phyloP scores from a whole-genome alignment of 768 basidiomycete genomes.

The Lentinula boryana region DNA sequence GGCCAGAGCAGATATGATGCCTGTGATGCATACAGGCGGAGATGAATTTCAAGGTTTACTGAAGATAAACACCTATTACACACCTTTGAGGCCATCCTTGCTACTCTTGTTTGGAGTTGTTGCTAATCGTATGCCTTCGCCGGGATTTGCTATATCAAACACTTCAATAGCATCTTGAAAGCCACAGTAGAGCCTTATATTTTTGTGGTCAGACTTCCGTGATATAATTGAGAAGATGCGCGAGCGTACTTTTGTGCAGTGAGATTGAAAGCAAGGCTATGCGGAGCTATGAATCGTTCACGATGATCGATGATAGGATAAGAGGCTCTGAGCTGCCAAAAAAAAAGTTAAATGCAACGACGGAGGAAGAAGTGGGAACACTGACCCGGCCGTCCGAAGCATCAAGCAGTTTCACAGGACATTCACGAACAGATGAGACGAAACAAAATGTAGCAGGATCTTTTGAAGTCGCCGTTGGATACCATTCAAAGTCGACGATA shows the following conservation, averaged over 20 bases:
- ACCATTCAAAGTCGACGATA: slow-evolving; percentile 81
- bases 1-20: slow-evolving; percentile 80
- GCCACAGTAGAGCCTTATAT: slow-evolving; percentile 73
- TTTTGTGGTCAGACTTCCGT: neutral
- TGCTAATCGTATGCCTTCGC: slow-evolving; percentile 62
- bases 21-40: slow-evolving; percentile 27
- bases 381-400: slow-evolving; percentile 69
- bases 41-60: neutral
- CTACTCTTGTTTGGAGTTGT: slow-evolving; percentile 74
- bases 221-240: neutral
- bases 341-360: neutral
- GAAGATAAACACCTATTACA: neutral
- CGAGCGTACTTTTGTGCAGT: slow-evolving; percentile 54
- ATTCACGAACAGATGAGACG: slow-evolving; percentile 76
- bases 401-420: slow-evolving; percentile 81
- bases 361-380: neutral
- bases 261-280: slow-evolving; percentile 73
- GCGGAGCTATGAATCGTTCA: slow-evolving; percentile 87
- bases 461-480: slow-evolving; percentile 59
- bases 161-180: slow-evolving; percentile 83
- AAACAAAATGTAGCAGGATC: slow-evolving; percentile 75
- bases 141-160: slow-evolving; percentile 71
- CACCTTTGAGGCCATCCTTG: slow-evolving; percentile 85
- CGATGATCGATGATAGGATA: slow-evolving; percentile 90
- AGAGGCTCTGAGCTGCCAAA: slow-evolving; percentile 73